phyloP scores from a whole-genome alignment of 768 basidiomycete genomes.

The Leccinum olivaceopallidum region DNA sequence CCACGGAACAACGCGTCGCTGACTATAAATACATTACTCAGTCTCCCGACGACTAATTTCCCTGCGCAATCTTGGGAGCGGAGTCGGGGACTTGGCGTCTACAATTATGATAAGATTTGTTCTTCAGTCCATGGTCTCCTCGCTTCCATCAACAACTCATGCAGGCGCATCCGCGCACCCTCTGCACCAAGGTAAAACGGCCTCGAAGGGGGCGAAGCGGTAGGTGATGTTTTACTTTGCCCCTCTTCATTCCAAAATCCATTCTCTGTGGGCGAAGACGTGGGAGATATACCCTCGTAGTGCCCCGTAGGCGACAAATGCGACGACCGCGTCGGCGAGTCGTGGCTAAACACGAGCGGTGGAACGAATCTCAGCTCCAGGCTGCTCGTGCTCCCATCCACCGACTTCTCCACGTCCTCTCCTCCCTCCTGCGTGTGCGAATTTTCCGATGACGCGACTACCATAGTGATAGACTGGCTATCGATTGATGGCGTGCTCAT shows the following conservation, averaged over 20 bases:
- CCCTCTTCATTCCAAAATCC: not conserved
- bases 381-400: constrained; percentile 18
- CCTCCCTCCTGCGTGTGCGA: not conserved
- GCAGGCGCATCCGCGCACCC: constrained; percentile 14
- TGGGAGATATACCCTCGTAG: constrained; percentile 13
- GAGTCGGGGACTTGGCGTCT: no score
- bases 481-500: constrained; percentile 1
- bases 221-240: not conserved
- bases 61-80: no score
- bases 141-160: constrained; percentile 21
- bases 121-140: constrained; percentile 1
- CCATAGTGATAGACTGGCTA: not conserved
- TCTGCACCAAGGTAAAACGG: constrained; percentile 9
- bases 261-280: not conserved
- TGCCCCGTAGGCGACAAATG: constrained; percentile 20
- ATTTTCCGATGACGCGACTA: not conserved
- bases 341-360: constrained; percentile 8
- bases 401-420: not conserved
- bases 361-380: constrained; percentile 19
- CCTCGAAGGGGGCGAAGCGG: not conserved
- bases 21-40: no score
- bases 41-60: no score
- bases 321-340: not conserved
- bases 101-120: no score
- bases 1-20: no score